Evolutionary conservation across 2,329 filamentous ascomycete genomes (phyloP), one percentile per base, ranked within the genome.

Genomic region (Trichophyton benhamiae): DNA sequence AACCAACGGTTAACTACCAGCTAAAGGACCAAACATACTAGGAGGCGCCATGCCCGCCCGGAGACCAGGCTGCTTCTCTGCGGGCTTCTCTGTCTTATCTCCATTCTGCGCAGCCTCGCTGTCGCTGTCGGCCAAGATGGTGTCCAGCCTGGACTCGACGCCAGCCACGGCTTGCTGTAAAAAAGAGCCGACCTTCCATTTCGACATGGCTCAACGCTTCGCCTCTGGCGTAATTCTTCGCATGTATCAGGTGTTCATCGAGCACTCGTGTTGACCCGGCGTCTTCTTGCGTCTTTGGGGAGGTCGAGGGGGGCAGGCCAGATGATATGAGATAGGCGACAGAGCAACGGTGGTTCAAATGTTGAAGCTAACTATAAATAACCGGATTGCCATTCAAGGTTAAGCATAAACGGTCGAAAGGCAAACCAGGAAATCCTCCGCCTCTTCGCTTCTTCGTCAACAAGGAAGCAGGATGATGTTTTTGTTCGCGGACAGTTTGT

Each of bases 101-200:
- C 66, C 62, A 36, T 63, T 62, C 52, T 70, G 74, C 59, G 67
- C 62, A 67, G 62, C n/a, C 65, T 60, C 42, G 61, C 83, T 82
- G 49, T 87, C 84, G 61, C 89, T 85, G 66, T 96, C 91, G 60
- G 90, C 85, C 63, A 99, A 82, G 62, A 99, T 95, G 58, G 84
- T 91, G 73, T 99, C 94, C 63, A 99, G 82, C 49, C 89, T 86
- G 63, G 91, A 95, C 77, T 99, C 94, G 62, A 99, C 88, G 63
- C 91, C 91, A 60, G 91, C 91, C 63, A 97, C 90, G 65, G 92
- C 91, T 74, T 92, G 89, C 66, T 91, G 88, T 63, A 96, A 81
- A 71, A 96, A 87, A 36, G 84, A 72, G 11, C 73, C 72, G 57
- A 76, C 85, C 53, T 87, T 87, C 88, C 88, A 91, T 83, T 82